Percentiles rank a stretch among this genome's conserved stretches.
These are phyloP conservation scores for Somion occarium DNA, from an alignment of 1,284 basidiomycete species.

Conservation along the genomic window DNA sequence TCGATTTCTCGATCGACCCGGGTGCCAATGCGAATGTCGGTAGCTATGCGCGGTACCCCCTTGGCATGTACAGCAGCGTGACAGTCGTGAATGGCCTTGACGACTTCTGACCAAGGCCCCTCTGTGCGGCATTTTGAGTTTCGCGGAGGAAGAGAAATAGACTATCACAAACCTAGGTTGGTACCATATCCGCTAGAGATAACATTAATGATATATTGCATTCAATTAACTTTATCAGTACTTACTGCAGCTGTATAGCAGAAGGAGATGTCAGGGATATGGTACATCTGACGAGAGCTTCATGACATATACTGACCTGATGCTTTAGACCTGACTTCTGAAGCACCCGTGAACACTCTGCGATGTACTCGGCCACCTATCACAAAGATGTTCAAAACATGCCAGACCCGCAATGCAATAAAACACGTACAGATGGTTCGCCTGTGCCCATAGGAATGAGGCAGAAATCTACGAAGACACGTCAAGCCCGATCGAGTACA, in stretches of 20 bases:
- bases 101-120: constrained; percentile 82
- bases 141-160: background rate
- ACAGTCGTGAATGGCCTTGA: constrained; percentile 79
- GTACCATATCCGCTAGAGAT: constrained; percentile 79
- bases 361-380: constrained; percentile 69
- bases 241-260: constrained; percentile 68
- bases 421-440: constrained; percentile 54
- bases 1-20: constrained; percentile 66
- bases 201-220: too few species aligned
- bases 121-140: constrained; percentile 37
- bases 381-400: too few species aligned
- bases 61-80: constrained; percentile 82
- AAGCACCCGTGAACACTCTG: constrained; percentile 76
- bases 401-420: background rate
- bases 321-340: constrained; percentile 78
- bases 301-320: constrained; percentile 45
- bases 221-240: constrained; percentile 7
- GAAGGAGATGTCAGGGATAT: background rate
- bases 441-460: constrained; percentile 76
- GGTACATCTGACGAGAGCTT: background rate
- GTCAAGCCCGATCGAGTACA: constrained; percentile 2
- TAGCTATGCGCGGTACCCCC: constrained; percentile 71
- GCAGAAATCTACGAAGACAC: constrained; percentile 61
- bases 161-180: constrained; percentile 60
- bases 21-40: constrained; percentile 91